Evolutionary conservation across 495 filamentous ascomycete species (phyloP).

Genomic region (Xylaria palmicola): DNA sequence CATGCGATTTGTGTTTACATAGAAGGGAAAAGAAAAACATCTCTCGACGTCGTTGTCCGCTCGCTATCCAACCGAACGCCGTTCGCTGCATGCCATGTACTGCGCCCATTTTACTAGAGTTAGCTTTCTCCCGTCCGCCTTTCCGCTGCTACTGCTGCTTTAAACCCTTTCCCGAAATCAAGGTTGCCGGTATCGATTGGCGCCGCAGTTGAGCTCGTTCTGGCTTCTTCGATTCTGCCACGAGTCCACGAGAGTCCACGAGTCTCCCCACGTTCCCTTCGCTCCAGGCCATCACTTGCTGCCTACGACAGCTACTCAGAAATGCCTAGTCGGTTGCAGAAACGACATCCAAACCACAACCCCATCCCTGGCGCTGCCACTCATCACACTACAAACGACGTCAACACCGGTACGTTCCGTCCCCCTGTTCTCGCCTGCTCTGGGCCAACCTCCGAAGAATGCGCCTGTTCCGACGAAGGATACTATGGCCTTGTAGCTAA

Average conservation of each 20-base stretch:
- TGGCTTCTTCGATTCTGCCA: not conserved
- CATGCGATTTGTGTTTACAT: slow-evolving; percentile 7
- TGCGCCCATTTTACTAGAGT: not conserved
- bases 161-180: not conserved
- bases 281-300: not conserved
- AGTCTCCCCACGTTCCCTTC: not conserved
- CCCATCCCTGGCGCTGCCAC: not conserved
- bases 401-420: slow-evolving; percentile 5
- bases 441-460: not conserved
- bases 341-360: not conserved
- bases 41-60: slow-evolving; percentile 2
- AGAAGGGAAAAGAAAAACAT: slow-evolving; percentile 4
- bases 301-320: not conserved
- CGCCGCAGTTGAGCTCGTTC: not conserved
- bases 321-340: slow-evolving; percentile 13
- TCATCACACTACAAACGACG: not conserved
- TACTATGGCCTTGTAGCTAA: slow-evolving; percentile 6
- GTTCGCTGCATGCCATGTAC: slow-evolving; percentile 3
- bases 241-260: too few species aligned
- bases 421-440: not conserved
- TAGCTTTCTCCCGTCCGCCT: not conserved
- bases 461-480: not conserved
- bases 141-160: not conserved
- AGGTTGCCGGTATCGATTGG: not conserved
- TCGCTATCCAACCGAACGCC: slow-evolving; percentile 11